phyloP scores from a whole-genome alignment of 1,284 basidiomycete genomes.

The Acaromyces ingoldii region DNA sequence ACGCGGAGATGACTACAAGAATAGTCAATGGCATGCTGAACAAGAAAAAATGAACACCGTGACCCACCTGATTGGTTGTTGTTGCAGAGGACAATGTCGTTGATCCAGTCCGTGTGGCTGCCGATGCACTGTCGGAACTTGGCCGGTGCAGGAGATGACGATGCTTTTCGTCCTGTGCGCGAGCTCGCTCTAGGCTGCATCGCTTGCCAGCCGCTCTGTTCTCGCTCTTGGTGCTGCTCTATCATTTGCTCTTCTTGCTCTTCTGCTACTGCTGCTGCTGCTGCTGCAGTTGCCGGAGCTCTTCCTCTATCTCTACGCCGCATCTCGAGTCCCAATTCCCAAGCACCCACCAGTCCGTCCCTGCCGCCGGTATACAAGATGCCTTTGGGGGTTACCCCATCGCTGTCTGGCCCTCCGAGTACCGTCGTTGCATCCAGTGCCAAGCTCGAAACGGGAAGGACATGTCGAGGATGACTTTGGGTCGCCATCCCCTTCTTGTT shows the following conservation, averaged over 20 bases:
- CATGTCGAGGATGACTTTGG: conserved; percentile 40
- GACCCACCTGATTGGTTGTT: conserved; percentile 73
- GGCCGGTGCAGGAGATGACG: too few relatives aligned
- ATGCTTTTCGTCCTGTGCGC: conserved; percentile 15
- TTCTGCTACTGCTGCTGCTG: too few relatives aligned
- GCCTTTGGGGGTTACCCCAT: conserved; percentile 62
- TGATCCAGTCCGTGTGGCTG: conserved; percentile 78
- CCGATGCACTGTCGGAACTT: conserved; percentile 40
- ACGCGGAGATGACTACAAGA: conserved; percentile 74
- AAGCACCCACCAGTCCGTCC: conserved; percentile 83
- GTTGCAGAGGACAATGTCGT: conserved; percentile 88
- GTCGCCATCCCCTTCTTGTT: too few relatives aligned
- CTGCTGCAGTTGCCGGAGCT: too few relatives aligned
- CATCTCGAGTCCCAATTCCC: conserved; percentile 78
- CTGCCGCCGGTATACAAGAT: conserved; percentile 89
- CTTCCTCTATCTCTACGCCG: conserved; percentile 42
- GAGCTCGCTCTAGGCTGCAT: too few relatives aligned
- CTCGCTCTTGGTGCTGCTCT: conserved; percentile 12
- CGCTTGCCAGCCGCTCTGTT: not conserved
- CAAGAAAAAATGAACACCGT: not conserved
- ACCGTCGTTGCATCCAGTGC: conserved; percentile 38
- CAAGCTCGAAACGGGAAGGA: conserved; percentile 43
- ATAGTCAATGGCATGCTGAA: not conserved
- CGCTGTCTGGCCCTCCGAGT: conserved; percentile 13
- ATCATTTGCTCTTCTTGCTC: conserved; percentile 1